These are phyloP conservation scores for Benincasa hispida DNA, from an alignment of 306 rosid species.

Conservation along the genomic window DNA sequence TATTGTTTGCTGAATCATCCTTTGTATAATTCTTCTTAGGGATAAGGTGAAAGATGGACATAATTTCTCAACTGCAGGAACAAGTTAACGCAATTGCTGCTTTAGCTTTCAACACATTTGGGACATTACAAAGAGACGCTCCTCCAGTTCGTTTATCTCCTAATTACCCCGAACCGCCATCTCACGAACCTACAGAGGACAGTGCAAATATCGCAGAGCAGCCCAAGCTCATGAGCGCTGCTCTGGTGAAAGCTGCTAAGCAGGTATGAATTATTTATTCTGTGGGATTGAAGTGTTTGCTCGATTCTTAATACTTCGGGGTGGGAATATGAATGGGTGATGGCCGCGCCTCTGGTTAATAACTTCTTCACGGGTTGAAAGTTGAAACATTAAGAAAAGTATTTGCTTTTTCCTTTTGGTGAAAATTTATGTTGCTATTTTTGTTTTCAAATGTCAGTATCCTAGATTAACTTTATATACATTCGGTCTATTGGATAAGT, in stretches of 20 bases:
- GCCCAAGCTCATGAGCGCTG: conserved; percentile 62
- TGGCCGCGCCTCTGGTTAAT: too few relatives aligned
- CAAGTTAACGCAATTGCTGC: conserved; percentile 59
- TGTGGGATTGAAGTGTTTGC: too few relatives aligned
- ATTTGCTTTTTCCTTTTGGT: not conserved
- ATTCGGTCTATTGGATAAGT: not conserved
- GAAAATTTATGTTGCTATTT: too few relatives aligned
- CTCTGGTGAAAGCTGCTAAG: conserved; percentile 71
- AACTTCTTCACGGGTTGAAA: not conserved
- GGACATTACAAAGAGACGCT: conserved; percentile 83
- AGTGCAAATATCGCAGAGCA: conserved; percentile 41
- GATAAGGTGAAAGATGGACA: conserved; percentile 39
- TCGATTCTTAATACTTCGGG: not conserved
- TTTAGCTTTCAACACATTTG: conserved; percentile 66
- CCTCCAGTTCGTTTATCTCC: conserved; percentile 69
- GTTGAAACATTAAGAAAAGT: not conserved
- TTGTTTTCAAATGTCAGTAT: too few relatives aligned
- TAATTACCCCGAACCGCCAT: conserved; percentile 73
- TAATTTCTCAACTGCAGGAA: conserved; percentile 81
- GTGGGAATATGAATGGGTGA: not conserved
- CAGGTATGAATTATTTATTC: conserved; percentile 34
- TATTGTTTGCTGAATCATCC: not conserved
- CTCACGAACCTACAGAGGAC: conserved; percentile 42
- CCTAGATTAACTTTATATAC: not conserved
- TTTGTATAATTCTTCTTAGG: not conserved